Evolutionary conservation across 768 basidiomycete genomes (phyloP).

Genomic region (Termitomyces sp.): DNA sequence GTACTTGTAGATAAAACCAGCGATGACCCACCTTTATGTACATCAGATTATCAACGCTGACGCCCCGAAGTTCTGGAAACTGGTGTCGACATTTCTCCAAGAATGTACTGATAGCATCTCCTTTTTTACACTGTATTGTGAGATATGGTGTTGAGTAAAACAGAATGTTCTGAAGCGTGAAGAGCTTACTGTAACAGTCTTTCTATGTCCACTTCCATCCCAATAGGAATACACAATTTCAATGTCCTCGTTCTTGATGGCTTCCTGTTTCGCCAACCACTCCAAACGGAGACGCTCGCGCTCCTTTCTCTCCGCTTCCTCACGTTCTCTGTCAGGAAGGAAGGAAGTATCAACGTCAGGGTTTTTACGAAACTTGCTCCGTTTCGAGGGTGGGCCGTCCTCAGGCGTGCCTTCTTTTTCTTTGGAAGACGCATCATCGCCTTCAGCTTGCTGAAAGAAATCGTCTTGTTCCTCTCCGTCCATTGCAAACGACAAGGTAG

Average conservation of each 20-base stretch:
- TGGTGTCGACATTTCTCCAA: slow-evolving; percentile 91
- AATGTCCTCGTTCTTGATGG: slow-evolving; percentile 65
- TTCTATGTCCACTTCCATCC: slow-evolving; percentile 97
- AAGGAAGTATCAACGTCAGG: slow-evolving; percentile 97
- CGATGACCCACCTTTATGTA: slow-evolving; percentile 76
- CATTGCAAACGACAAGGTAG: slow-evolving; percentile 86
- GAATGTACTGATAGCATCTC: slow-evolving; percentile 82
- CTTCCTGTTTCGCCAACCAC: slow-evolving; percentile 74
- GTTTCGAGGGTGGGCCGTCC: slow-evolving; percentile 53
- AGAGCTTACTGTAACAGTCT: slow-evolving; percentile 74
- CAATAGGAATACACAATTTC: slow-evolving; percentile 96
- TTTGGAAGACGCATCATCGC: slow-evolving; percentile 24
- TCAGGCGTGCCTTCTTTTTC: slow-evolving; percentile 34
- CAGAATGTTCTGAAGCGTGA: not conserved
- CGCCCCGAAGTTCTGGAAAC: slow-evolving; percentile 85
- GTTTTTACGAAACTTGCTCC: slow-evolving; percentile 85
- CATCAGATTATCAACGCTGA: slow-evolving; percentile 96
- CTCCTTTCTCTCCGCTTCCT: slow-evolving; percentile 85
- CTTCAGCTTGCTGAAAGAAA: slow-evolving; percentile 24
- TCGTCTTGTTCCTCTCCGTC: slow-evolving; percentile 69
- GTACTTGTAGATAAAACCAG: not conserved
- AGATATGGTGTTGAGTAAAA: not conserved
- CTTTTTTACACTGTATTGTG: slow-evolving; percentile 84
- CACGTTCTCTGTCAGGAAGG: slow-evolving; percentile 95
- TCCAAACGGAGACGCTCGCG: slow-evolving; percentile 85